Base-by-base conservation (phyloP, 1,284 basidiomycete species). In the Cyathus olla region DNA sequence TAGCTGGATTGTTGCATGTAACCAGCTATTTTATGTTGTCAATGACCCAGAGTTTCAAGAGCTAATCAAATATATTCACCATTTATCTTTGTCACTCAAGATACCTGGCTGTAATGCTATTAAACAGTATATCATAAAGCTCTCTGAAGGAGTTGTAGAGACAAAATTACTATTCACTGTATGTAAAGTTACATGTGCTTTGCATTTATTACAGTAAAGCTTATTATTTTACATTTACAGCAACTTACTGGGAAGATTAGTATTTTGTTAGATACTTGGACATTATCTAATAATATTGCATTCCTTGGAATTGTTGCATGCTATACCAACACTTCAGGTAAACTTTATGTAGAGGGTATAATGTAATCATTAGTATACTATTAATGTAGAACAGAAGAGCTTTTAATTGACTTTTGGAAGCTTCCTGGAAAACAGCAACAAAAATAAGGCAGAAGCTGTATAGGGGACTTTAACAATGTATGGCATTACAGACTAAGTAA, bases 11-110 rank as follows among this genome's bases (percentile, higher is more conserved):
- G 63, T 74, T 15, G 60, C 68, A n/a, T 71, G 68, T 53, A 72
- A 79, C 54, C 74, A 76, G 47, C 76, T 75, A 6, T 78, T 78
- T 61, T 68, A 75, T 4, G 68, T 71, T 47, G 71, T 78, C 22
- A 74, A 78, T 13, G 62, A 68, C 24, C 62, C 66, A 1, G 67
- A 72, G 52, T 76, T 79, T 50, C 17, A 35, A 3, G 37, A 29
- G 1, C 21, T 78, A 6, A 48, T 78, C 1, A 21, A 57, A 1
- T 78, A 75, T 61, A 56, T 48, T 1, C 64, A 70, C 39, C 60
- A 63, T 10, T 48, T 57, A 1, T 17, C 60, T 1, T n/a, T 37
- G 0, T 19, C 42, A n/a, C n/a, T 46, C 9, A 6, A 24, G 42
- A 46, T 46, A n/a, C 42, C 42, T 8, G 19, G 42, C 9, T 19